These are phyloP conservation scores for Amaranthus cruentus DNA, from an alignment of 148 eudicot species.

Conservation along the genomic window DNA sequence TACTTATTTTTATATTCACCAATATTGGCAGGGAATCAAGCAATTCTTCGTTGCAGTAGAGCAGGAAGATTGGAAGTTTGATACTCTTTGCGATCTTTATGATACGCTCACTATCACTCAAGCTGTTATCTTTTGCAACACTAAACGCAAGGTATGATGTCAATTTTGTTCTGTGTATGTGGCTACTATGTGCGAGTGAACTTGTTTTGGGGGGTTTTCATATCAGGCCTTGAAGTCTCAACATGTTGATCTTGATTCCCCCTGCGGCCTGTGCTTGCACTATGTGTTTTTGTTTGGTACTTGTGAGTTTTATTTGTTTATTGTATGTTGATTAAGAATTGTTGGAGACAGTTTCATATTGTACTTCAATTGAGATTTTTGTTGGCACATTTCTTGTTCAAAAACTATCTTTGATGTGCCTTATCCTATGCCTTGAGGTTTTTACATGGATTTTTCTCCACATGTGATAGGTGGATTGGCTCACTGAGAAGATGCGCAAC, in stretches of 20 bases:
- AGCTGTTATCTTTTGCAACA: conserved; percentile 97
- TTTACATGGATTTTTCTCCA: neutral
- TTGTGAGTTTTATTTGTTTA: neutral
- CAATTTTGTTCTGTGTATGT: neutral
- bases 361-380: neutral
- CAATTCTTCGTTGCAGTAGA: conserved; percentile 97
- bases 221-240: neutral
- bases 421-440: neutral
- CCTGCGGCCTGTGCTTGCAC: neutral
- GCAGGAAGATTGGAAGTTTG: conserved; percentile 96
- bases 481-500: conserved; percentile 90
- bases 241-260: neutral
- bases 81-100: conserved; percentile 89
- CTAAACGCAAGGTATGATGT: conserved; percentile 70
- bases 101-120: conserved; percentile 94
- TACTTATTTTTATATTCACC: conserved; percentile 2
- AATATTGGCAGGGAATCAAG: conserved; percentile 74
- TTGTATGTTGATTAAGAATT: neutral
- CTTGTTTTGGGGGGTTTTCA: neutral
- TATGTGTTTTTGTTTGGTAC: neutral
- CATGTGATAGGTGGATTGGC: conserved; percentile 77
- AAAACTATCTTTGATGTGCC: neutral
- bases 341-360: neutral
- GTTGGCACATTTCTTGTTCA: neutral
- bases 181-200: neutral